Percentiles rank a stretch among this genome's conserved stretches.
Conservation (phyloP, 257 asterid genomes). For the Solanum sejunctum region DNA sequence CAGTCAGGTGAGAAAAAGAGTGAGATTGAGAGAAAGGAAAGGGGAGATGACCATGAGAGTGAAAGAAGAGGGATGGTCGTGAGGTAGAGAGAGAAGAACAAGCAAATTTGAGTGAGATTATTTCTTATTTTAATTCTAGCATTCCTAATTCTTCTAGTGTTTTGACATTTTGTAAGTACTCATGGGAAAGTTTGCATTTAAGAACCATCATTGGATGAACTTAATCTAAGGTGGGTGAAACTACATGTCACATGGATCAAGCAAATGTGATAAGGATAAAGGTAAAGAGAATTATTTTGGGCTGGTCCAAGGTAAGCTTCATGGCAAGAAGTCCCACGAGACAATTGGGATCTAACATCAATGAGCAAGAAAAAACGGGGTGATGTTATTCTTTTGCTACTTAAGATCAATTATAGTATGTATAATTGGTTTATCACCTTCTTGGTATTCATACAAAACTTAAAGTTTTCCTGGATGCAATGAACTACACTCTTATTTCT, state of each 20-base stretch:
- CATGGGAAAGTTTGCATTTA: background rate
- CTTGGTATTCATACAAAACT: background rate
- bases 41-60: background rate
- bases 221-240: background rate
- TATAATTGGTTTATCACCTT: background rate
- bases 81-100: background rate
- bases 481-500: background rate
- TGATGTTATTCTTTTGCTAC: background rate
- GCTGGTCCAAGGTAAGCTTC: background rate
- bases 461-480: background rate
- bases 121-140: background rate
- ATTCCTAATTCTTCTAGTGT: background rate
- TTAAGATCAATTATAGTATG: background rate
- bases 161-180: background rate
- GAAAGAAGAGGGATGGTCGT: background rate
- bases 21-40: background rate
- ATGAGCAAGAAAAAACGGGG: background rate
- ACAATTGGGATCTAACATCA: background rate
- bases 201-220: background rate
- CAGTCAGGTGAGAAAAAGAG: background rate
- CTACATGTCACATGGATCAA: background rate
- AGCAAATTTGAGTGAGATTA: background rate
- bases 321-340: background rate
- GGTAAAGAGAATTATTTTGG: background rate
- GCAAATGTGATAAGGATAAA: background rate